These are phyloP conservation scores for Cryphonectria nitschkei DNA, from an alignment of 2,329 filamentous ascomycete species.

Conservation along the genomic window DNA sequence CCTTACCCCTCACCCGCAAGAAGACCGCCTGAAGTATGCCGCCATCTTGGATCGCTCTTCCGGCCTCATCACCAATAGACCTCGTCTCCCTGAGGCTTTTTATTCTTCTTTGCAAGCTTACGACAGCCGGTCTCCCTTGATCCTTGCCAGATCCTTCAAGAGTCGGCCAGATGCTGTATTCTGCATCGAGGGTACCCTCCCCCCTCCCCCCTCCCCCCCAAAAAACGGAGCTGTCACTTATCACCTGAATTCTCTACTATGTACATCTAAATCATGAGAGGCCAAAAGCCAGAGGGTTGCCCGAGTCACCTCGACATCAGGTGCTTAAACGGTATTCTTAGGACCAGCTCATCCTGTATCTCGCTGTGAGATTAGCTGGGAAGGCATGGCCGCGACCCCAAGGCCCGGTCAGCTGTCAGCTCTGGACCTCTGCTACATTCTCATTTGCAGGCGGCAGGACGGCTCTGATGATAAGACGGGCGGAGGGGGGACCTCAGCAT, in stretches of 20 bases:
- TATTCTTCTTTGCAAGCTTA: not conserved
- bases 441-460: not conserved
- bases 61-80: not conserved
- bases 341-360: not conserved
- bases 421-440: not conserved
- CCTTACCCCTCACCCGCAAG: not conserved
- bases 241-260: not conserved
- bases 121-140: not conserved
- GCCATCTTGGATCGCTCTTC: not conserved
- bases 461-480: not conserved
- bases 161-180: not conserved
- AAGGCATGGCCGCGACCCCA: not conserved
- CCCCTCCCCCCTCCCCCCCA: too few relatives aligned
- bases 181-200: not conserved
- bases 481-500: not conserved
- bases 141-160: not conserved
- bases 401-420: conserved; percentile 2
- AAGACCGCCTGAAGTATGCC: not conserved
- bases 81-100: not conserved
- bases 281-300: not conserved
- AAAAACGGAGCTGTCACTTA: not conserved
- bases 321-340: not conserved
- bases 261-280: not conserved
- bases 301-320: not conserved
- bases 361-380: not conserved